Base-by-base conservation (phyloP, 2,329 filamentous ascomycete genomes). In the Elsinoe necatrix region DNA sequence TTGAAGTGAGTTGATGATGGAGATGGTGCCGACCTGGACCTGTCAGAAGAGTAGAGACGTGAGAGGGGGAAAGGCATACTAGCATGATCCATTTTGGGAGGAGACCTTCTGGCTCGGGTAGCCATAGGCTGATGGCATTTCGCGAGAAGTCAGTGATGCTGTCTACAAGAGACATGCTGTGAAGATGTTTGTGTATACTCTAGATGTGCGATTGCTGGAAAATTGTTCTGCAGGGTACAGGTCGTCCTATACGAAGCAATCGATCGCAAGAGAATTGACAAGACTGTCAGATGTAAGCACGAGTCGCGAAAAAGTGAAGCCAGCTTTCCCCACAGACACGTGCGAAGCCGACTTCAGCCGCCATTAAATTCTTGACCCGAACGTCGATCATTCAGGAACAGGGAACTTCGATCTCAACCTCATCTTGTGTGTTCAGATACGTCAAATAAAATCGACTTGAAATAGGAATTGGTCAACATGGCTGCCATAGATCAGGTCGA, bases 1-100 rank as follows among this genome's bases (percentile, higher is more conserved):
- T 76, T 96, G 91, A 47, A 95, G 69, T 34, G 84, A 86, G 77
- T 98, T 98, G 66, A 82, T 85, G 58, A 93, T 78, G 27, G 92
- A 89, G 57, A 95, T 80, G 57, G 90, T 68, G 57, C 89, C 89
- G 68, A 95, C 80, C 92, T 96, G 23, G 50, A 35, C 35, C 21
- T 48, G 43, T 43, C 51, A 23, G 27, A 54, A 42, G 9, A 54
- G 59, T 41, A 42, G 37, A 25, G 56, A 23, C 31, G 43, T 57
- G 51, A 59, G 60, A 58, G 45, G 35, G 39, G 35, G 34, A 21
- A 42, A 11, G 23, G 69, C 75, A 48, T 74, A 85, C 83, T 61
- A 86, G 75, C 62, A 85, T 73, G 8, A 86, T 79, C 82, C 82
- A 85, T 71, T 82, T 80, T 43, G 83, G 83, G 27, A 85, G 73